Evolutionary conservation across 140 eudicot species (phyloP).

Genomic region (Oenanthe javanica): DNA sequence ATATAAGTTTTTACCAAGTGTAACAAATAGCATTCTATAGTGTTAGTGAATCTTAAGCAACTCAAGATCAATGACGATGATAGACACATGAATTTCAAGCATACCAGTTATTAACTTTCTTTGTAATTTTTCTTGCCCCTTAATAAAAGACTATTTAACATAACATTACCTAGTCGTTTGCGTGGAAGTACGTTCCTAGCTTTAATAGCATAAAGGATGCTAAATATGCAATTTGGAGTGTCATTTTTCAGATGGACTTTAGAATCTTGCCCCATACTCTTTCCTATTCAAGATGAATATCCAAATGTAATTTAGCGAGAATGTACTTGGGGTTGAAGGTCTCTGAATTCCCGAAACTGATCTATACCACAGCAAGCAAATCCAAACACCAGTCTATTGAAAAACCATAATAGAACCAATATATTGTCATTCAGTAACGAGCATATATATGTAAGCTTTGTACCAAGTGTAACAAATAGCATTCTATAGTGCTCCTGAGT

Average conservation of each 20-base stretch:
- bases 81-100: too few relatives aligned
- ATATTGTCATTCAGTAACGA: not conserved
- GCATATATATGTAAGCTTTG: not conserved
- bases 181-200: constrained; percentile 50
- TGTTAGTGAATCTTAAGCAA: too few relatives aligned
- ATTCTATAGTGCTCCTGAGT: not conserved
- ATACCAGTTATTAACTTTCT: too few relatives aligned
- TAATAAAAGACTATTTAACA: too few relatives aligned
- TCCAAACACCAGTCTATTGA: not conserved
- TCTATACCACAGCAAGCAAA: not conserved
- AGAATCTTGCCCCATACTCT: constrained; percentile 18
- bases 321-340: not conserved
- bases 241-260: constrained; percentile 23
- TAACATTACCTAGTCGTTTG: constrained; percentile 31
- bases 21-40: not conserved
- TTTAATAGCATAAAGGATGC: constrained; percentile 36
- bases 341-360: not conserved
- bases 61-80: too few relatives aligned
- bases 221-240: constrained; percentile 35
- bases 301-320: constrained; percentile 12
- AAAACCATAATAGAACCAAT: not conserved
- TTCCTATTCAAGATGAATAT: constrained; percentile 3
- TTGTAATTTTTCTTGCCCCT: too few relatives aligned
- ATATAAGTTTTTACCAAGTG: not conserved
- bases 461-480: not conserved